phyloP scores from a whole-genome alignment of 2,329 filamentous ascomycete species.

The Trichoderma sp. region DNA sequence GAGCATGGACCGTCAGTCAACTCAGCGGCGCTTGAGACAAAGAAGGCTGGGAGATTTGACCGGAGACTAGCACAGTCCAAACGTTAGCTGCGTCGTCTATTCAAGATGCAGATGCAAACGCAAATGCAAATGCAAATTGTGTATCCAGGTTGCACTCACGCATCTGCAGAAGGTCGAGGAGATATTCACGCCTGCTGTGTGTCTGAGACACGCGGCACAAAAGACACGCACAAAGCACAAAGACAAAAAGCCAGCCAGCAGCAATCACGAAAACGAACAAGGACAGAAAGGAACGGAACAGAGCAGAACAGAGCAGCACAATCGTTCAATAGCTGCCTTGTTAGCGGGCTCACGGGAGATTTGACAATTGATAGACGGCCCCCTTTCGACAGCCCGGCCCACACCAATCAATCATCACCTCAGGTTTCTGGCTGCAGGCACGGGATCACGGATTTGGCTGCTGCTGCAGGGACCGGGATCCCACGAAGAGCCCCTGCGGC shows the following conservation, averaged over 20 bases:
- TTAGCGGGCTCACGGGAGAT: conserved; percentile 4
- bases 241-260: not conserved
- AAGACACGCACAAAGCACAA: not conserved
- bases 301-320: not conserved
- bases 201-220: not conserved
- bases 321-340: not conserved
- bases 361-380: conserved; percentile 9
- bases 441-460: not conserved
- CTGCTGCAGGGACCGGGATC: not conserved
- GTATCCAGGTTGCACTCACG: not conserved
- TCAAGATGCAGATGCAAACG: not conserved
- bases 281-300: not conserved
- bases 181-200: not conserved
- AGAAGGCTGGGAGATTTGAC: conserved; percentile 1
- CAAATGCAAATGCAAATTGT: not conserved
- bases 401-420: conserved; percentile 6
- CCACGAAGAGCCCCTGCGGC: conserved; percentile 3
- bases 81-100: conserved; percentile 6
- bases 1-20: conserved; percentile 3
- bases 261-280: not conserved
- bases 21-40: not conserved
- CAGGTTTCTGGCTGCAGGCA: not conserved
- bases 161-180: not conserved
- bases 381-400: conserved; percentile 13
- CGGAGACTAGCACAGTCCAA: not conserved